phyloP scores from a whole-genome alignment of 2,329 filamentous ascomycete species.

The Alternaria arborescens region DNA sequence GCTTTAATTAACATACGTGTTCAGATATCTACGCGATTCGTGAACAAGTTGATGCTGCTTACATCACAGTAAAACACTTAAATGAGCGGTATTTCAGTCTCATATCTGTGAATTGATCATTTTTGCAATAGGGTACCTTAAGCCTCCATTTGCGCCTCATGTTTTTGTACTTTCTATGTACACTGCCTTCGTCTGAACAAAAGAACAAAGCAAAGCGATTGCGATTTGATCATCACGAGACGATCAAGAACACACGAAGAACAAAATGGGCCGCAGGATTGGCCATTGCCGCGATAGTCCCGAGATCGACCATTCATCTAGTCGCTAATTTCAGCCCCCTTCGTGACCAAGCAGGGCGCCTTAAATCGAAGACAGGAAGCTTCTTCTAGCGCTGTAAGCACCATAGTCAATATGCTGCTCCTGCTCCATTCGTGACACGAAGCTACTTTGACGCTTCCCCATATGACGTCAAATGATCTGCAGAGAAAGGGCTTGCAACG shows the following conservation, averaged over 20 bases:
- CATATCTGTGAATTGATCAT: too few relatives aligned
- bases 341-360: background rate
- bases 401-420: background rate
- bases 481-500: background rate
- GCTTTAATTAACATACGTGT: background rate
- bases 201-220: background rate
- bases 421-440: background rate
- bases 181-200: too few relatives aligned
- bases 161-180: too few relatives aligned
- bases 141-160: background rate
- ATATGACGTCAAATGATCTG: background rate
- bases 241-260: background rate
- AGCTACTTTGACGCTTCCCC: background rate
- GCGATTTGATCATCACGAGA: background rate
- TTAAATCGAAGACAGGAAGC: background rate
- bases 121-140: too few relatives aligned
- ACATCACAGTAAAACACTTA: too few relatives aligned
- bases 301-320: background rate
- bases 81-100: too few relatives aligned
- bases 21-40: background rate
- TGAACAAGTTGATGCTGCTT: background rate
- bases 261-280: background rate
- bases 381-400: background rate
- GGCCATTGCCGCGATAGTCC: background rate
- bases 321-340: background rate